Percentiles rank a stretch among this genome's conserved stretches.
Conservation (phyloP, 1,139 yeast genomes). For the Diutina catenulata region DNA sequence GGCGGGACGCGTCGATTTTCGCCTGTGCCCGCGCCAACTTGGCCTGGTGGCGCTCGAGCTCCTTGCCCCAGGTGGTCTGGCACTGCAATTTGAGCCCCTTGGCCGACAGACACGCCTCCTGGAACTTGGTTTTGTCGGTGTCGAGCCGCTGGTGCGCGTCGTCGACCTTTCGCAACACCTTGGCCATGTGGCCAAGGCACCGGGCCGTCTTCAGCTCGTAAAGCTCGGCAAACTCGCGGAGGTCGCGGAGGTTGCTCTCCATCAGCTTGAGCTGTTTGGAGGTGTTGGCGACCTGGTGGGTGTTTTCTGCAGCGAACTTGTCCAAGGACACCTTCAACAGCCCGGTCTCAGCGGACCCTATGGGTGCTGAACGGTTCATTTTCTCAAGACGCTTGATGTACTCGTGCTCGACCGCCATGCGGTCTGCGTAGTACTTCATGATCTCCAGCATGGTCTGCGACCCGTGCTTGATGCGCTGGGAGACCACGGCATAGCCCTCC, state of each 20-base stretch:
- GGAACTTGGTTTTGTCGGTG: constrained; percentile 42
- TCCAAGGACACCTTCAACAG: constrained; percentile 50
- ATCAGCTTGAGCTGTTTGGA: constrained; percentile 22
- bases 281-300: constrained; percentile 22
- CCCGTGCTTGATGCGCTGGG: constrained; percentile 39
- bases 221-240: constrained; percentile 18
- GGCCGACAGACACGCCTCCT: constrained; percentile 45
- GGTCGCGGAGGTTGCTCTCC: constrained; percentile 23
- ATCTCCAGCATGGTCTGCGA: constrained; percentile 23
- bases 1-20: constrained; percentile 34
- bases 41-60: constrained; percentile 52
- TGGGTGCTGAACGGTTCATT: constrained; percentile 31
- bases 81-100: constrained; percentile 51
- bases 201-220: constrained; percentile 22
- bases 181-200: constrained; percentile 26
- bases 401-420: constrained; percentile 60
- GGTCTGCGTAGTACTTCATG: constrained; percentile 33
- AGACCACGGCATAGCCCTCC: constrained; percentile 34
- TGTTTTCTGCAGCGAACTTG: constrained; percentile 40
- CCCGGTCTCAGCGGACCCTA: constrained; percentile 54
- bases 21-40: constrained; percentile 47
- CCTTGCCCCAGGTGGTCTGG: constrained; percentile 70
- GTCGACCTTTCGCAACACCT: constrained; percentile 17
- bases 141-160: constrained; percentile 23
- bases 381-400: constrained; percentile 43